Evolutionary conservation across 1,139 yeast species (phyloP), one percentile per base, ranked within the genome.

Genomic region (Meyerozyma sp.): DNA sequence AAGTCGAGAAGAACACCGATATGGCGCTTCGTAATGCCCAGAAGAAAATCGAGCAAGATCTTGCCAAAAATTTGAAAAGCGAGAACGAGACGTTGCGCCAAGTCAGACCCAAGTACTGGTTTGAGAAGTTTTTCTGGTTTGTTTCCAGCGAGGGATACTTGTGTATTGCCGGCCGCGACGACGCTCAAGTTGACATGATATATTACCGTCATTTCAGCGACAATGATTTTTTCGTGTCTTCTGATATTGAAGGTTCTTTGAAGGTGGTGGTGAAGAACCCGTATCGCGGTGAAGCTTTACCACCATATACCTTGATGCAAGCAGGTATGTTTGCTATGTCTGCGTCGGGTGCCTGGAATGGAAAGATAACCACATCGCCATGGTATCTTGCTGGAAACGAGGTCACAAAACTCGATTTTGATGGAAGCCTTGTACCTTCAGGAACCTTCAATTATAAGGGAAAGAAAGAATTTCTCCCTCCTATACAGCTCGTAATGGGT

Each of bases 81-180:
- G 83, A 84, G 45, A 77, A 75, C 46, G 84, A 81, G 39, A 73
- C 79, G 2, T 69, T 89, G 47, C 83, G 79, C 49, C 81, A 77
- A 32, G 69, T 85, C 28, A 75, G 97, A 42, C 75, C 79, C 5
- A 88, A 89, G 40, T 84, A 72, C 55, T 91, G 97, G 87, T 94
- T 94, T 66, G 98, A 93, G 58, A 93, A 93, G 61, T 93, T 85
- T 60, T 82, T 73, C 57, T 93, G 98, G 98, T 93, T 93, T 58
- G 74, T 90, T 27, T 78, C 96, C 0, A 83, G 84, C 50, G 98
- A 93, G 59, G 95, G 95, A 0, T 90, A 87, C 56, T 68, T 93
- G 43, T 87, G 95, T 49, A 63, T 93, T 42, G 90, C 93, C 40
- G 98, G 97, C 1, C 80, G 89, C 50, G 97, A 94, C 58, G 77